Conservation (phyloP, 306 rosid genomes). For the Cicer judaicum region DNA sequence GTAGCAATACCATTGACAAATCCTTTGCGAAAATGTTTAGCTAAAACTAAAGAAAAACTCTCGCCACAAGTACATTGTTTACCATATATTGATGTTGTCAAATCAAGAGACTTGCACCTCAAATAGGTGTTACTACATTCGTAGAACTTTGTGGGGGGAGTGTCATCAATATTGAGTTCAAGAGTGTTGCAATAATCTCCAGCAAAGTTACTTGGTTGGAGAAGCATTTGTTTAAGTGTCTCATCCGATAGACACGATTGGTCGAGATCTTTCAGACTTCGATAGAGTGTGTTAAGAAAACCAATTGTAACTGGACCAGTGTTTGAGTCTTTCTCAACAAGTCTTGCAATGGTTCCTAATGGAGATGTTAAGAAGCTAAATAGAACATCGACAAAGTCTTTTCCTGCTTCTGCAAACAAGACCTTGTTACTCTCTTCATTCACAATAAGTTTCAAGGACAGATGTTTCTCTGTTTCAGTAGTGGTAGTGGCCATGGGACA, state of each 20-base stretch:
- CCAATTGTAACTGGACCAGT: background rate
- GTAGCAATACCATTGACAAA: background rate
- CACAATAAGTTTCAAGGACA: background rate
- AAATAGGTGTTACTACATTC: background rate
- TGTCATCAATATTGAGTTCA: background rate
- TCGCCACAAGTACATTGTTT: background rate
- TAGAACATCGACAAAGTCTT: background rate
- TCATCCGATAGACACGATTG: background rate
- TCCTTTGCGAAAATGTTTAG: background rate
- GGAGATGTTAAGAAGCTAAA: background rate
- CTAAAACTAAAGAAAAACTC: background rate
- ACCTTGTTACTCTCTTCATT: background rate
- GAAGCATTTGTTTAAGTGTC: background rate
- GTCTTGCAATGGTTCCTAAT: background rate
- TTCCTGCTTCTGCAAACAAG: background rate
- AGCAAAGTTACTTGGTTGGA: background rate
- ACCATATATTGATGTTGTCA: background rate
- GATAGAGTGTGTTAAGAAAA: background rate
- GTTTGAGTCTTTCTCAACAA: background rate
- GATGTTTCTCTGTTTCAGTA: background rate
- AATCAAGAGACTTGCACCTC: too few relatives aligned
- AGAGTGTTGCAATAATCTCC: background rate
- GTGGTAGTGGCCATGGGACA: background rate
- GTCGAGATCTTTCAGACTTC: background rate
- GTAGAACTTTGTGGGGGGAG: background rate